Conservation (phyloP, 2,329 filamentous ascomycete genomes). For the Sordariomycetes sp. region DNA sequence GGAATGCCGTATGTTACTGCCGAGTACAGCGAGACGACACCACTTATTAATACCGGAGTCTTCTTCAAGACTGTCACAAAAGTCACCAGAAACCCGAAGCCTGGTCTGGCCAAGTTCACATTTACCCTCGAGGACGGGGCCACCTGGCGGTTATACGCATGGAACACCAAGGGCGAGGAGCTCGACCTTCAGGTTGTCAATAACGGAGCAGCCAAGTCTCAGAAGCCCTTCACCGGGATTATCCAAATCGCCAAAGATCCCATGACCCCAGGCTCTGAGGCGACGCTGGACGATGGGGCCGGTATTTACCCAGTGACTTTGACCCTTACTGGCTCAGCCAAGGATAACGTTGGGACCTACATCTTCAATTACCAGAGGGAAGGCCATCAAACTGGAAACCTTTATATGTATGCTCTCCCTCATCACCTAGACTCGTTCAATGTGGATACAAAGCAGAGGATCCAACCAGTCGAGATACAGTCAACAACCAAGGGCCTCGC, state of each 20-base stretch:
- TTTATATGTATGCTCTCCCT: slow-evolving; percentile 82
- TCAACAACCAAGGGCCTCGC: slow-evolving; percentile 82
- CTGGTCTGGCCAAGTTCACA: slow-evolving; percentile 66
- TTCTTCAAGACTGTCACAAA: slow-evolving; percentile 62
- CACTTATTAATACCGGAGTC: slow-evolving; percentile 64
- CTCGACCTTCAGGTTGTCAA: slow-evolving; percentile 61
- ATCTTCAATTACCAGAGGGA: slow-evolving; percentile 63
- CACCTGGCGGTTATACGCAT: slow-evolving; percentile 75
- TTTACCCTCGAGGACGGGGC: slow-evolving; percentile 62
- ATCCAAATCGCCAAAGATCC: slow-evolving; percentile 81
- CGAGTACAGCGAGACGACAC: slow-evolving; percentile 60
- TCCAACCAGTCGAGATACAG: slow-evolving; percentile 52
- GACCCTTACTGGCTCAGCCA: slow-evolving; percentile 25
- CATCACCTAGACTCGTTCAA: slow-evolving; percentile 79
- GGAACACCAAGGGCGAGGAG: slow-evolving; percentile 45
- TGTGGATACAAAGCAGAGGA: slow-evolving; percentile 35
- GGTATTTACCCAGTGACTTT: slow-evolving; percentile 65
- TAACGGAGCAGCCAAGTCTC: slow-evolving; percentile 55
- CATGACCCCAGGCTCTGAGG: slow-evolving; percentile 32
- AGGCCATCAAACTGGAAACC: slow-evolving; percentile 47
- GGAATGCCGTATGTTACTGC: slow-evolving; percentile 84
- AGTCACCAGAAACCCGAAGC: slow-evolving; percentile 44
- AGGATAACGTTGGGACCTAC: slow-evolving; percentile 58
- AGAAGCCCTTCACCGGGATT: slow-evolving; percentile 61
- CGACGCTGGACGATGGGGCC: slow-evolving; percentile 63